These are phyloP conservation scores for Trametes elegans DNA, from an alignment of 768 basidiomycete genomes.

Conservation along the genomic window DNA sequence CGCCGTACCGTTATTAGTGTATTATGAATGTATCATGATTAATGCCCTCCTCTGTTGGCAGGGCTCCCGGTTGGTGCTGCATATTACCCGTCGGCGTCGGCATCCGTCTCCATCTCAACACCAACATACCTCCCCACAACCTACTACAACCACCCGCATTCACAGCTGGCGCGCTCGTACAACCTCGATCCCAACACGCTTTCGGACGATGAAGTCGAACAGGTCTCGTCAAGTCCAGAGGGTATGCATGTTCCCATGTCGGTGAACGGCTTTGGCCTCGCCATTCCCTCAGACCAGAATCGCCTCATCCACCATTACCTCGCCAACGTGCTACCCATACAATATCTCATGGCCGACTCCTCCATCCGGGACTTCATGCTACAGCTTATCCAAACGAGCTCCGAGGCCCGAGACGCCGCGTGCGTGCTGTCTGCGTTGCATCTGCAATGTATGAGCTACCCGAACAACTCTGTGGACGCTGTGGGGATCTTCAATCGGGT, in stretches of 20 bases:
- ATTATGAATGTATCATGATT: conserved; percentile 69
- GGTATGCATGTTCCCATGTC: conserved; percentile 17
- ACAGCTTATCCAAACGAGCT: conserved; percentile 43
- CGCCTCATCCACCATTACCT: conserved; percentile 49
- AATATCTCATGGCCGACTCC: conserved; percentile 66
- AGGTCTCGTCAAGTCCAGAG: conserved; percentile 10
- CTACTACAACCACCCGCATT: conserved; percentile 19
- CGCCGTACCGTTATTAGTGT: conserved; percentile 66
- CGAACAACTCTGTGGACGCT: conserved; percentile 13
- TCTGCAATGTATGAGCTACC: conserved; percentile 29
- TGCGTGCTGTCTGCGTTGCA: conserved; percentile 65
- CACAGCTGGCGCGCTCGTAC: conserved; percentile 22
- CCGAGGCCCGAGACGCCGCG: conserved; percentile 55
- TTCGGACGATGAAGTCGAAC: conserved; percentile 20
- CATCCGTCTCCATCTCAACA: conserved; percentile 2
- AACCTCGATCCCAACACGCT: conserved; percentile 12
- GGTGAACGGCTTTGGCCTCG: conserved; percentile 17
- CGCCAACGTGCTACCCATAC: conserved; percentile 57
- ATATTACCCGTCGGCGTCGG: conserved; percentile 6
- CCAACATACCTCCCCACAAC: conserved; percentile 8
- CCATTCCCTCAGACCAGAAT: conserved; percentile 26
- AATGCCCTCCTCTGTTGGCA: conserved; percentile 57
- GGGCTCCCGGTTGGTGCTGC: conserved; percentile 34
- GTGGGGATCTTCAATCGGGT: conserved; percentile 23
- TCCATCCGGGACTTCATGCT: conserved; percentile 47